These are phyloP conservation scores for Thielaviopsis punctulata DNA, from an alignment of 2,329 filamentous ascomycete species.

Conservation along the genomic window DNA sequence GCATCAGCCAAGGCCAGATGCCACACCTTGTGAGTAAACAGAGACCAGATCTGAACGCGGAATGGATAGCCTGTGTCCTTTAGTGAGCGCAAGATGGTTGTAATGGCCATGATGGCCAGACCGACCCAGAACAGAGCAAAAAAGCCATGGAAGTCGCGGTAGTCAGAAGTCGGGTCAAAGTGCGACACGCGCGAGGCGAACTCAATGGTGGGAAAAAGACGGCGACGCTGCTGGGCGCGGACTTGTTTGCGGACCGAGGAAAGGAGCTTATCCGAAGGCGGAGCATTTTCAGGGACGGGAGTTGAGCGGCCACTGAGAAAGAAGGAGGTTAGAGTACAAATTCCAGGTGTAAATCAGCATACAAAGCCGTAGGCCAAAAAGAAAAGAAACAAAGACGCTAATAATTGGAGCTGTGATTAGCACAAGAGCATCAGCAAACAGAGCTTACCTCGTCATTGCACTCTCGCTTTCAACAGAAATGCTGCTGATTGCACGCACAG, in stretches of 20 bases:
- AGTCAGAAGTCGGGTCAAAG: slow-evolving; percentile 83
- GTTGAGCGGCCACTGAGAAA: slow-evolving; percentile 73
- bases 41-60: slow-evolving; percentile 68
- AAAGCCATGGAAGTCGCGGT: slow-evolving; percentile 90
- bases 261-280: slow-evolving; percentile 76
- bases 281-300: slow-evolving; percentile 72
- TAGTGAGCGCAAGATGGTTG: slow-evolving; percentile 79
- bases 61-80: slow-evolving; percentile 85
- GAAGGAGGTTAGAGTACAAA: neutral
- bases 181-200: slow-evolving; percentile 84
- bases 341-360: too few relatives aligned
- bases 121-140: slow-evolving; percentile 98
- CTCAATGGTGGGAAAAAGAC: slow-evolving; percentile 84
- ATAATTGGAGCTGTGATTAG: too few relatives aligned
- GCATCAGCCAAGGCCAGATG: slow-evolving; percentile 71
- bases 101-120: slow-evolving; percentile 90
- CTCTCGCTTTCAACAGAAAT: slow-evolving; percentile 7
- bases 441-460: slow-evolving; percentile 4
- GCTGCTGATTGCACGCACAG: slow-evolving; percentile 2
- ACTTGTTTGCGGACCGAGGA: slow-evolving; percentile 71
- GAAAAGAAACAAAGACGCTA: neutral
- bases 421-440: too few relatives aligned
- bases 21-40: slow-evolving; percentile 79
- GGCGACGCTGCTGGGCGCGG: slow-evolving; percentile 61
- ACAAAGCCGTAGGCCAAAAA: neutral